Percentiles rank a stretch among this genome's conserved stretches.
phyloP scores from a whole-genome alignment of 2,329 filamentous ascomycete genomes.

The Fusarium kyushuense region DNA sequence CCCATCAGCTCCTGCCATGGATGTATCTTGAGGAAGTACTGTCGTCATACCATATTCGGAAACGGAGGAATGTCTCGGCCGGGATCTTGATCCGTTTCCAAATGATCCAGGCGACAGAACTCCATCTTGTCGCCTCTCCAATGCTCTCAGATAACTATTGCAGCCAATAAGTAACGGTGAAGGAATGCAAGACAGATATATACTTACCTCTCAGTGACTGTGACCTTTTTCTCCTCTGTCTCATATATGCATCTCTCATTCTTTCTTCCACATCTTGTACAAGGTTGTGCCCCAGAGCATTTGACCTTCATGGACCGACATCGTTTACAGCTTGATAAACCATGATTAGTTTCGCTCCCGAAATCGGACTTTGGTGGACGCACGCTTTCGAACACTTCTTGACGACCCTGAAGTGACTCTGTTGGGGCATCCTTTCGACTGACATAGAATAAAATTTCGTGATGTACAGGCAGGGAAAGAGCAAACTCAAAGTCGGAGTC shows the following conservation, averaged over 20 bases:
- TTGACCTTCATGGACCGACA: conserved; percentile 48
- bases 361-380: conserved; percentile 6
- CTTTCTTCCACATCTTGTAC: conserved; percentile 43
- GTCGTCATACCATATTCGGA: conserved; percentile 34
- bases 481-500: conserved; percentile 34
- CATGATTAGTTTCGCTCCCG: conserved; percentile 10
- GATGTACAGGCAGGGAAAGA: not conserved
- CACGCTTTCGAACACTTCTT: conserved; percentile 47
- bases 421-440: conserved; percentile 25
- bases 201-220: conserved; percentile 42
- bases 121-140: conserved; percentile 39
- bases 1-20: conserved; percentile 2
- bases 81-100: conserved; percentile 1
- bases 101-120: conserved; percentile 20
- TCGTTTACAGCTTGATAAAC: conserved; percentile 40
- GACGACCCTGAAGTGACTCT: conserved; percentile 26
- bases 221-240: conserved; percentile 43
- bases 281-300: conserved; percentile 44
- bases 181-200: not conserved
- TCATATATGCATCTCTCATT: conserved; percentile 44
- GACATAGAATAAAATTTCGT: not conserved
- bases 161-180: not conserved
- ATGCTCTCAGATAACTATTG: conserved; percentile 41
- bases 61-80: conserved; percentile 32
- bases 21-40: conserved; percentile 1